Evolutionary conservation across 441 rosid species (phyloP).

Genomic region (Adansonia gregorii): DNA sequence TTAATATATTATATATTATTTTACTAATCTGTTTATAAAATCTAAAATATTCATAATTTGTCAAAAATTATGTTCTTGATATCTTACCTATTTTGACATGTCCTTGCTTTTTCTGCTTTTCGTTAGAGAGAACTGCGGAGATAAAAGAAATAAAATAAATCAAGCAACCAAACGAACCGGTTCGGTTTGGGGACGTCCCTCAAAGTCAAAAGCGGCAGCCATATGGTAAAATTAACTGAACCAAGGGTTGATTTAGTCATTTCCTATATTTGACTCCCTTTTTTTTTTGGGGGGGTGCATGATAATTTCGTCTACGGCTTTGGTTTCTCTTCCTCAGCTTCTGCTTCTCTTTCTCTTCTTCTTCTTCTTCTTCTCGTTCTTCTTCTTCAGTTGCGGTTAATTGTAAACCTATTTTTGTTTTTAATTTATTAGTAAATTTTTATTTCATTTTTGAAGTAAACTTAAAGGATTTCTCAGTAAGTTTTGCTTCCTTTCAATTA

Average conservation of each 20-base stretch:
- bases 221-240: background rate
- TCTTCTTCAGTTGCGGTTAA: background rate
- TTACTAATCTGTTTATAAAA: no score
- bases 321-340: background rate
- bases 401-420: background rate
- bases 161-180: background rate
- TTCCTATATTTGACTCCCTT: background rate
- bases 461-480: constrained; percentile 17
- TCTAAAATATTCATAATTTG: no score
- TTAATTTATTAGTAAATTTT: background rate
- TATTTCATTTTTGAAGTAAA: background rate
- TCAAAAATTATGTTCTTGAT: no score
- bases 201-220: background rate
- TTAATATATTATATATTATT: no score
- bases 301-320: background rate
- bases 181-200: background rate
- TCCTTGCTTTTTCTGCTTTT: no score
- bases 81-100: no score
- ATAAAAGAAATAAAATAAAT: background rate
- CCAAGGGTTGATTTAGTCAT: constrained; percentile 9
- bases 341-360: background rate
- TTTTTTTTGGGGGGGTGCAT: background rate
- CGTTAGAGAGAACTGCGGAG: no score
- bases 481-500: background rate
- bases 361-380: background rate